Conservation (phyloP, 2,329 filamentous ascomycete genomes). For the Celoporthe dispersa region DNA sequence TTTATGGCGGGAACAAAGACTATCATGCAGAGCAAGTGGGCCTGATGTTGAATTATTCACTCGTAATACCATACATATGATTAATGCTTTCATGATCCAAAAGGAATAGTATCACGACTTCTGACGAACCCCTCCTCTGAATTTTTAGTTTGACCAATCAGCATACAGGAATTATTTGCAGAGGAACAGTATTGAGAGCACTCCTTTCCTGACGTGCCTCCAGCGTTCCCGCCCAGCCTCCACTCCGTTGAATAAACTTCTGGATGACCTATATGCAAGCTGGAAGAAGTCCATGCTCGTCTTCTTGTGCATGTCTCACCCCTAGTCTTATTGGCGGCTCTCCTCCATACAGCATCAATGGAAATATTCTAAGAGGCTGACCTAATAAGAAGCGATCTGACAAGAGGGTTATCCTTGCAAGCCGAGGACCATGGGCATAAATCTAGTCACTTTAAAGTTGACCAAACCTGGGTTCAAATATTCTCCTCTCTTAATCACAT, state of each 20-base stretch:
- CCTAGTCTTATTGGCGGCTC: neutral
- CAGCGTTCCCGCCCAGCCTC: too few relatives aligned
- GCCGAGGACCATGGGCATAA: neutral
- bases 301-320: neutral
- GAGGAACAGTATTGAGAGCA: too few relatives aligned
- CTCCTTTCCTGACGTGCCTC: too few relatives aligned
- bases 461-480: too few relatives aligned
- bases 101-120: neutral
- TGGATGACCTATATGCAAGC: too few relatives aligned
- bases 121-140: too few relatives aligned
- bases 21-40: slow-evolving; percentile 29
- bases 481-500: too few relatives aligned
- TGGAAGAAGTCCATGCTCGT: neutral
- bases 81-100: neutral
- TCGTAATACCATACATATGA: neutral
- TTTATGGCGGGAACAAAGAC: slow-evolving; percentile 31
- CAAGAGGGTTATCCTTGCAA: neutral
- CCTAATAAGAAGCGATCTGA: neutral
- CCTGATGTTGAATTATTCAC: neutral
- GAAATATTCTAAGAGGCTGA: neutral
- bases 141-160: too few relatives aligned
- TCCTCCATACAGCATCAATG: neutral
- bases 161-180: too few relatives aligned
- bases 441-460: neutral
- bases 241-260: neutral